Base-by-base conservation (phyloP, 331 rosid genomes). In the Prunus yedoensis region DNA sequence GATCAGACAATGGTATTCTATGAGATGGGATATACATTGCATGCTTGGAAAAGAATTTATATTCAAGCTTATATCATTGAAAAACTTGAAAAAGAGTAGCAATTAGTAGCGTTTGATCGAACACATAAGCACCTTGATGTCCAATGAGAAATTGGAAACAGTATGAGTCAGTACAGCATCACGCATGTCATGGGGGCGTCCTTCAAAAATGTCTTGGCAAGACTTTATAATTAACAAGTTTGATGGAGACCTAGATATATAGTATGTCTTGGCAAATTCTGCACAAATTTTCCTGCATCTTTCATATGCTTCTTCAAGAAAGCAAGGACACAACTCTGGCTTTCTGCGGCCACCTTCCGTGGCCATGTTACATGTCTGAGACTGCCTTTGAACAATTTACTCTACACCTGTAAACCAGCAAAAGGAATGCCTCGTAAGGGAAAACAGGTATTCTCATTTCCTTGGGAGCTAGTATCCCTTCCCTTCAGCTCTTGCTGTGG, bases 251-350 rank as follows among this genome's bases (percentile, higher is more conserved):
- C 96, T 83, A 91, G 84, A 86, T 91, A 90, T 30, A 30, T 30
- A 30, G 88, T 91, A 94, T 76, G 93, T 85, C 84, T 94, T 88
- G 84, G 96, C 98, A 84, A 88, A 94, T 80, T 91, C 98, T 0
- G 88, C 85, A 51, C 98, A 94, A 21, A 94, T 84, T 18, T 81
- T 85, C 86, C 92, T 79, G 75, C 96, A 93, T 83, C 84, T 87
- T 75, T 91, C 88, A 70, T 88, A 88, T 10, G 94, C 86, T 74
- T 91, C 88, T 20, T 83, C 83, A 49, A 93, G 89, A 84, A 91
- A 91, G 52, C 49, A 28, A 20, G 96, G 82, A 17, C 79, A 76
- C 3, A 89, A 89, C 71, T 18, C 65, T 12, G 76, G 66, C 81
- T 70, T 83, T 12, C 25, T 57, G 16, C 38, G 15, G 76, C 59